These are phyloP conservation scores for Trypanosoma grayi DNA, from an alignment of 208 protist species.

Conservation along the genomic window DNA sequence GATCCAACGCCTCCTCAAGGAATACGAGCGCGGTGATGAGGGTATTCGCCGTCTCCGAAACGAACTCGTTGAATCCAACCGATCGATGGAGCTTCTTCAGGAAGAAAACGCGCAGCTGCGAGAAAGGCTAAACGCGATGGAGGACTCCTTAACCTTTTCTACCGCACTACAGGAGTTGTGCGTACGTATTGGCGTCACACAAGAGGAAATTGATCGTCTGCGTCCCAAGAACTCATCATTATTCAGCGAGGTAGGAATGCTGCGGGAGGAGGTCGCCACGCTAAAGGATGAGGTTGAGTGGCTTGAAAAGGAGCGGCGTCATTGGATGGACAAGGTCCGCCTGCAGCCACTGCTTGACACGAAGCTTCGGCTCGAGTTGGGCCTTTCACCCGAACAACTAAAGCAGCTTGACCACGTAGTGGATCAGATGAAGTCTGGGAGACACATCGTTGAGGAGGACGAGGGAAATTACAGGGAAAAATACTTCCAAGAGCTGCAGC, in stretches of 20 bases:
- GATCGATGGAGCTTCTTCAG: conserved; percentile 65
- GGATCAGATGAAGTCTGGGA: conserved; percentile 79
- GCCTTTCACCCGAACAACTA: conserved; percentile 78
- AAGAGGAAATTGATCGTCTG: conserved; percentile 85
- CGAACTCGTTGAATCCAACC: conserved; percentile 52
- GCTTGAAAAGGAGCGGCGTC: conserved; percentile 81
- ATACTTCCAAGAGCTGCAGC: conserved; percentile 69
- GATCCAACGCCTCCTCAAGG: conserved; percentile 52
- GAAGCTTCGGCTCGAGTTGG: conserved; percentile 82
- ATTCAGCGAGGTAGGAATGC: conserved; percentile 79
- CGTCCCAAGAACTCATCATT: conserved; percentile 47
- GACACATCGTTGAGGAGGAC: conserved; percentile 57
- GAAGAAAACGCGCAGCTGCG: conserved; percentile 80
- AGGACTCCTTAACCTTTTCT: conserved; percentile 84
- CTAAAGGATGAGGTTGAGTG: conserved; percentile 88
- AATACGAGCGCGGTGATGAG: conserved; percentile 76
- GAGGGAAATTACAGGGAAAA: conserved; percentile 74
- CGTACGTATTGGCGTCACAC: conserved; percentile 71
- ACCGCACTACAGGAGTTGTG: conserved; percentile 80
- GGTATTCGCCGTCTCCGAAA: conserved; percentile 62
- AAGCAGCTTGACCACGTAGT: conserved; percentile 77
- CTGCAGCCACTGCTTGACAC: conserved; percentile 87
- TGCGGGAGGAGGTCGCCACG: conserved; percentile 68
- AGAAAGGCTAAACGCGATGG: conserved; percentile 74
- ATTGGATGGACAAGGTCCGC: conserved; percentile 91